Conservation (phyloP, 2,329 filamentous ascomycete genomes). For the Trichoderma koningiopsis region DNA sequence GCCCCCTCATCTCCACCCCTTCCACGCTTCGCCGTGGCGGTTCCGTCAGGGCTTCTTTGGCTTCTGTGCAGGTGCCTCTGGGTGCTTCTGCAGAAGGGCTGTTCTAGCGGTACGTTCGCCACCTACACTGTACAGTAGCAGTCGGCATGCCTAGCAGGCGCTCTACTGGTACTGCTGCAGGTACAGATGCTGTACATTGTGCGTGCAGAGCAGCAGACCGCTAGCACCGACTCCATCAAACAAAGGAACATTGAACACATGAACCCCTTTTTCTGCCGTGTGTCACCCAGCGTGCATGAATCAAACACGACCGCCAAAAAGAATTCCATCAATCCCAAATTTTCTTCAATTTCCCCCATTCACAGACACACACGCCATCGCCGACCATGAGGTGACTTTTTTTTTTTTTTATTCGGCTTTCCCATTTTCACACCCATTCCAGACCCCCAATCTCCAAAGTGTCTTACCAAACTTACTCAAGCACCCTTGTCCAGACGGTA, state of each 20-base stretch:
- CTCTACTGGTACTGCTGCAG: not conserved
- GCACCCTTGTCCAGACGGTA: not conserved
- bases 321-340: not conserved
- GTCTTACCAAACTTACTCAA: constrained; percentile 6
- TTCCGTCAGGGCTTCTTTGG: constrained; percentile 23
- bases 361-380: not conserved
- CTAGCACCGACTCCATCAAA: not conserved
- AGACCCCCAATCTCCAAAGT: not conserved
- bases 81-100: not conserved
- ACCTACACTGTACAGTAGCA: constrained; percentile 3
- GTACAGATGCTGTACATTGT: not conserved
- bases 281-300: not conserved
- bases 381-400: not conserved
- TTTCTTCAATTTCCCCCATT: not conserved
- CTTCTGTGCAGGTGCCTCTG: constrained; percentile 1
- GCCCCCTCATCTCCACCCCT: constrained; percentile 12
- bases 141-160: not conserved
- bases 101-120: constrained; percentile 7
- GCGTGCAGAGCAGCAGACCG: not conserved
- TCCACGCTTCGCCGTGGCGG: constrained; percentile 3
- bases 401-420: not conserved
- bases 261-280: not conserved
- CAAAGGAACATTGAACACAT: not conserved
- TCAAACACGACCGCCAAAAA: not conserved
- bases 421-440: not conserved